These are phyloP conservation scores for Odontarrhena argentea DNA, from an alignment of 345 rosid genomes.

Conservation along the genomic window DNA sequence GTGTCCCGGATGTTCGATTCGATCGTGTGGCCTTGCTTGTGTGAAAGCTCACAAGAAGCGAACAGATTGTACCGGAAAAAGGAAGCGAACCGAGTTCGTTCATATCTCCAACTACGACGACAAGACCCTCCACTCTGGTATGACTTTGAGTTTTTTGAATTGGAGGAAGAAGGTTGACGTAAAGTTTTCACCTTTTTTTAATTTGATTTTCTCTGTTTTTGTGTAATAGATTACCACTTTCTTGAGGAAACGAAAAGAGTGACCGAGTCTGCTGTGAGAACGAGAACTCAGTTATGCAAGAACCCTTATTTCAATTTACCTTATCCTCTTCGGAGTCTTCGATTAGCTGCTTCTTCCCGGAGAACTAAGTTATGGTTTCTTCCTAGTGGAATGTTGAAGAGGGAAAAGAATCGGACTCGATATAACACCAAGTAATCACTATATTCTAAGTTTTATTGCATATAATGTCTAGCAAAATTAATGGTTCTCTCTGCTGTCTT, in stretches of 20 bases:
- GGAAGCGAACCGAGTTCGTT: conserved; percentile 53
- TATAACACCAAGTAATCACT: conserved; percentile 48
- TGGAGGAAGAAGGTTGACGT: not conserved
- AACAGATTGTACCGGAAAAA: conserved; percentile 73
- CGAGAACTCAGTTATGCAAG: conserved; percentile 50
- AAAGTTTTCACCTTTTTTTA: not conserved
- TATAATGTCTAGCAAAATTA: not conserved
- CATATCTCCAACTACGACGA: conserved; percentile 74
- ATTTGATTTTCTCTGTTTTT: not conserved
- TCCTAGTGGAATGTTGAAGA: conserved; percentile 73
- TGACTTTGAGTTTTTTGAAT: not conserved
- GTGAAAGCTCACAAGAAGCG: conserved; percentile 85
- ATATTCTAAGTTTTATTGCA: not conserved
- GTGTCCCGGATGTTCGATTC: conserved; percentile 83
- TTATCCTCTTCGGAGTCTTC: conserved; percentile 43
- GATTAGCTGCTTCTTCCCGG: conserved; percentile 59
- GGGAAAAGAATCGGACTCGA: conserved; percentile 62
- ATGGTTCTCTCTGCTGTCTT: not conserved
- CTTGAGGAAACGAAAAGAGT: conserved; percentile 84
- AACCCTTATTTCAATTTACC: conserved; percentile 47
- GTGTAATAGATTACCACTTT: conserved; percentile 64
- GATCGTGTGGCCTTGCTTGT: conserved; percentile 78
- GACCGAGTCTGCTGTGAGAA: conserved; percentile 71
- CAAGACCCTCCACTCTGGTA: conserved; percentile 77
- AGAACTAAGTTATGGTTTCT: conserved; percentile 62